Conservation (phyloP, 129 eudicot species). For the Cynara cardunculus region DNA sequence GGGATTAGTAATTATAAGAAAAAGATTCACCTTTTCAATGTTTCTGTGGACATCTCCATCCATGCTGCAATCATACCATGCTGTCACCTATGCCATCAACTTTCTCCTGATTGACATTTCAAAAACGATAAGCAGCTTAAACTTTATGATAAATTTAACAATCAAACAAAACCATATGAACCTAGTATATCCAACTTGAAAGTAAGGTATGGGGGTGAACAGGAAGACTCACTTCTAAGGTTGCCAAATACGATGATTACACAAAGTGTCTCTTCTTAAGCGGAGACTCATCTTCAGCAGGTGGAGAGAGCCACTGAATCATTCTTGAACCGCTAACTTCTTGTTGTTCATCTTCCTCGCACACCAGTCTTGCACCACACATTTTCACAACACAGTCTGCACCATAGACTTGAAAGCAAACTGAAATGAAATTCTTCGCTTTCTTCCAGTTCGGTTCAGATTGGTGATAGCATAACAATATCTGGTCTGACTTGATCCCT, state of each 20-base stretch:
- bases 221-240: no score
- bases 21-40: no score
- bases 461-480: conserved; percentile 17
- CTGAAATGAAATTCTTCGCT: conserved; percentile 13
- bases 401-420: conserved; percentile 26
- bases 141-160: not conserved
- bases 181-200: not conserved
- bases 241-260: not conserved
- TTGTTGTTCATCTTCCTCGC: conserved; percentile 25
- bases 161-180: not conserved
- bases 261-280: not conserved
- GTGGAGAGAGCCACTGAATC: conserved; percentile 30
- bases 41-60: no score
- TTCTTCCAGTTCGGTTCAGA: conserved; percentile 25
- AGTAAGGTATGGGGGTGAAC: not conserved
- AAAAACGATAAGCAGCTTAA: not conserved
- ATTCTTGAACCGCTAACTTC: conserved; percentile 23
- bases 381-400: conserved; percentile 32
- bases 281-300: conserved; percentile 1
- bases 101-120: not conserved
- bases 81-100: no score
- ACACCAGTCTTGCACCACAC: conserved; percentile 31
- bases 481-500: conserved; percentile 33
- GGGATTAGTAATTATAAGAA: no score
- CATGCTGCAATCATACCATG: no score